These are phyloP conservation scores for Trichoderma virens DNA, from an alignment of 495 filamentous ascomycete species.

Conservation along the genomic window DNA sequence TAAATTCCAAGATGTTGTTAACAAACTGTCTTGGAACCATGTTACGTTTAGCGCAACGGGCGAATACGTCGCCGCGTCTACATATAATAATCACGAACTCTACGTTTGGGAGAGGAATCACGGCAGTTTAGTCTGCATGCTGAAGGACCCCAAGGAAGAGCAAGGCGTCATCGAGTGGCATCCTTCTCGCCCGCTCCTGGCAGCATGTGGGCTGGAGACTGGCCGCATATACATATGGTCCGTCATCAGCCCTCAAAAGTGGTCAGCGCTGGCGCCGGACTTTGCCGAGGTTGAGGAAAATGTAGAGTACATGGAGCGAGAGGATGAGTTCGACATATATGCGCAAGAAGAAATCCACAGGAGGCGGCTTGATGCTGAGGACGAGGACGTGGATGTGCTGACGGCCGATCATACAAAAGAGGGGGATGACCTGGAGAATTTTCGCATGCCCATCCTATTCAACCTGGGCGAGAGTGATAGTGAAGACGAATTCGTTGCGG, in stretches of 20 bases:
- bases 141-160: slow-evolving; percentile 93
- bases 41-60: slow-evolving; percentile 88
- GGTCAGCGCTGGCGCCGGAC: slow-evolving; percentile 93
- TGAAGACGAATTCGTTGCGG: slow-evolving; percentile 83
- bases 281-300: slow-evolving; percentile 98
- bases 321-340: slow-evolving; percentile 98
- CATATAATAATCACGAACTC: slow-evolving; percentile 94
- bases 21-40: slow-evolving; percentile 90
- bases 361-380: slow-evolving; percentile 75
- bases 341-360: slow-evolving; percentile 92
- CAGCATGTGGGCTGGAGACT: slow-evolving; percentile 81
- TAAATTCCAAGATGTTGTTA: slow-evolving; percentile 97
- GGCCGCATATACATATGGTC: slow-evolving; percentile 91
- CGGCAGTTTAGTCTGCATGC: slow-evolving; percentile 90
- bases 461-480: slow-evolving; percentile 66
- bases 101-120: slow-evolving; percentile 96
- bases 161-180: slow-evolving; percentile 96
- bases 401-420: slow-evolving; percentile 57
- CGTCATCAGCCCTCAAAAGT: slow-evolving; percentile 83
- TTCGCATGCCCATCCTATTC: slow-evolving; percentile 80
- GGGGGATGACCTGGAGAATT: slow-evolving; percentile 51
- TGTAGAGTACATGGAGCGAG: slow-evolving; percentile 86
- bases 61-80: slow-evolving; percentile 87
- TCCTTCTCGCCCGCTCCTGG: slow-evolving; percentile 77
- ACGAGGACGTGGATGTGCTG: slow-evolving; percentile 80